These are phyloP conservation scores for Penicillium expansum DNA, from an alignment of 2,329 filamentous ascomycete genomes.

Conservation along the genomic window DNA sequence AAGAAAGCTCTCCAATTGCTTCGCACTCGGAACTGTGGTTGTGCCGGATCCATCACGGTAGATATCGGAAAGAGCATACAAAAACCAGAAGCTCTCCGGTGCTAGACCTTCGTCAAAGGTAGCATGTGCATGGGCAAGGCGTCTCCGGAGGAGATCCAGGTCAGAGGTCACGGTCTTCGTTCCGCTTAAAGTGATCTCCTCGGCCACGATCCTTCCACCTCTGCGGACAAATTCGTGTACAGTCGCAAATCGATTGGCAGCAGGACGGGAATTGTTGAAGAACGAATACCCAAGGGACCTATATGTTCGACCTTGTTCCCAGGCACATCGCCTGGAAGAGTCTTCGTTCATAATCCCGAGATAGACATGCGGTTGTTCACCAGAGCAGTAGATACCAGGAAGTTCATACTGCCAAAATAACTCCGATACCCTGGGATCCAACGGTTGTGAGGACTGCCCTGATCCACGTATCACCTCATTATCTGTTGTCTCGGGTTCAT, in stretches of 20 bases:
- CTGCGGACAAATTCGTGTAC: slow-evolving; percentile 39
- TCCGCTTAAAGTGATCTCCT: slow-evolving; percentile 26
- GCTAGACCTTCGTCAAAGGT: slow-evolving; percentile 10
- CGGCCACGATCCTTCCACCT: slow-evolving; percentile 35
- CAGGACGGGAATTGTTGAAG: slow-evolving; percentile 40
- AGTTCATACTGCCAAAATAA: slow-evolving; percentile 46
- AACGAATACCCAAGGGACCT: slow-evolving; percentile 57
- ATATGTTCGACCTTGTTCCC: slow-evolving; percentile 53
- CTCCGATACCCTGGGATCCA: slow-evolving; percentile 54
- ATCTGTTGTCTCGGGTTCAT: slow-evolving; percentile 18
- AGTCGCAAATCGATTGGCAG: slow-evolving; percentile 16
- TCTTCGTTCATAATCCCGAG: slow-evolving; percentile 63
- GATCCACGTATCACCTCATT: background rate
- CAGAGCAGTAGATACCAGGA: slow-evolving; percentile 17
- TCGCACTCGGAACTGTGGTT: slow-evolving; percentile 15
- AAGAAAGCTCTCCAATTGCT: slow-evolving; percentile 30
- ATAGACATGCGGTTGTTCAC: slow-evolving; percentile 52
- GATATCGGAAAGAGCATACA: slow-evolving; percentile 36
- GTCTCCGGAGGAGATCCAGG: slow-evolving; percentile 20
- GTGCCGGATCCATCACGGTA: slow-evolving; percentile 17
- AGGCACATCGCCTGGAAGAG: slow-evolving; percentile 55
- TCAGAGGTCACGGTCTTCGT: slow-evolving; percentile 19
- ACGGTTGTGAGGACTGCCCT: slow-evolving; percentile 13
- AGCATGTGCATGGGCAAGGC: slow-evolving; percentile 21
- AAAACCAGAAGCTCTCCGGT: slow-evolving; percentile 31